Evolutionary conservation across 2,329 filamentous ascomycete genomes (phyloP).

Genomic region (Bipolaris victoriae): DNA sequence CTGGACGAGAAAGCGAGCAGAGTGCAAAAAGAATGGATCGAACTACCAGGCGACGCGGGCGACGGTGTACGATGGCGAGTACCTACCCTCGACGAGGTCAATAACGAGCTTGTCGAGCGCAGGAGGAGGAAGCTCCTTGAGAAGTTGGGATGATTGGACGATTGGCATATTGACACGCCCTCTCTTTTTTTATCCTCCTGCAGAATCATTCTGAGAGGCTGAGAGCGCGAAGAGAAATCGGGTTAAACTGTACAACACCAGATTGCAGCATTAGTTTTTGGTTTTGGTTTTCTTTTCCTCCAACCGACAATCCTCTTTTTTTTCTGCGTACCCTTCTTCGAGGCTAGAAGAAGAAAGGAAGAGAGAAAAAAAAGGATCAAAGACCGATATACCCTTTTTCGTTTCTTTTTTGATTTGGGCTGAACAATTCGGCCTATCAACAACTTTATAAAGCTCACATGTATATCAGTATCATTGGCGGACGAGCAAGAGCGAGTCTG

Average conservation of each 20-base stretch:
- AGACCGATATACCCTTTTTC: constrained; percentile 22
- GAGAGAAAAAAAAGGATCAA: background rate
- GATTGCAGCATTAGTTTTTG: constrained; percentile 7
- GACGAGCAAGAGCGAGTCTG: constrained; percentile 21
- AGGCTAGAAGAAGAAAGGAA: background rate
- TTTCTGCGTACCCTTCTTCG: background rate
- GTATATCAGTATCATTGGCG: constrained; percentile 14
- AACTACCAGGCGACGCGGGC: constrained; percentile 83
- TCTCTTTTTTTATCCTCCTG: background rate
- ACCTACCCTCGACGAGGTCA: constrained; percentile 89
- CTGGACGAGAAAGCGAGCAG: constrained; percentile 31
- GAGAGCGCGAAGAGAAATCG: background rate
- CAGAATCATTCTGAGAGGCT: constrained; percentile 1
- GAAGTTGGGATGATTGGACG: constrained; percentile 62
- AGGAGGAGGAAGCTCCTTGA: constrained; percentile 83
- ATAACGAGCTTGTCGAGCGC: constrained; percentile 88
- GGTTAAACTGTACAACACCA: constrained; percentile 13
- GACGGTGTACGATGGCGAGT: constrained; percentile 83
- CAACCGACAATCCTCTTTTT: background rate
- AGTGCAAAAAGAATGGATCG: constrained; percentile 67
- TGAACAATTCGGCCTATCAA: constrained; percentile 14
- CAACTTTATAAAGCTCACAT: constrained; percentile 4
- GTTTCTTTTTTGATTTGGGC: background rate
- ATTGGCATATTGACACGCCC: background rate
- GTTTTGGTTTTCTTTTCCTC: background rate